Base-by-base conservation (phyloP, 225 moss, liverwort and hornwort genomes). In the Neckera pumila region DNA sequence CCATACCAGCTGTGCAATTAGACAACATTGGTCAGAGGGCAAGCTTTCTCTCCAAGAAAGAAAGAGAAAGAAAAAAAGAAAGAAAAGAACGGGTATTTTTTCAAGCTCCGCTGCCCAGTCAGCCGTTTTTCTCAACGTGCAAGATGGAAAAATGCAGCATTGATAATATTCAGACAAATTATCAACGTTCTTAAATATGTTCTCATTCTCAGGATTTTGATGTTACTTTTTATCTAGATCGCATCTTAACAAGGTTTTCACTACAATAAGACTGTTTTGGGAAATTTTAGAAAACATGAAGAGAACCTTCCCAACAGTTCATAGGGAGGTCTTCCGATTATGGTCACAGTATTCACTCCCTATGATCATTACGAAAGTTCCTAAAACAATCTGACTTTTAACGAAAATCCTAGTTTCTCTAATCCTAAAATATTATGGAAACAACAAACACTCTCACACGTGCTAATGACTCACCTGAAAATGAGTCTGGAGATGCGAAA, bases 401-500 rank as follows among this genome's bases (percentile, higher is more conserved):
- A 33, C 30, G 8, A 79, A 34, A 67, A 18, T 18, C 34, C 19
- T 78, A 27, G 34, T 40, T 67, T 45, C 56, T 63, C 80, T n/a
- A 53, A 45, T 54, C 69, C 72, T 72, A 58, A 74, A 71, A 53
- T 42, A 65, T 28, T 51, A 70, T 60, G 25, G 27, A 73, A 87
- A 74, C 61, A 89, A 85, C n/a, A 69, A 74, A 80, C 62, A 86
- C 79, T 42, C 72, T 85, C 33, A 81, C 49, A 26, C 8, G 56
- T 11, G 75, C 80, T 40, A 43, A 82, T 53, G 58, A 85, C 90
- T 89, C 54, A 93, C 91, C 94, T 90, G 89, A 83, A 89, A 86
- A 83, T 36, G 92, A 91, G 81, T 78, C 89, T 83, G 95, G 89
- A 91, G 95, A 90, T 86, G 94, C 67, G 86, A 94, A 94, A 73